These are phyloP conservation scores for Dendrobium huoshanense DNA, from an alignment of 106 monocot genomes.

Conservation along the genomic window DNA sequence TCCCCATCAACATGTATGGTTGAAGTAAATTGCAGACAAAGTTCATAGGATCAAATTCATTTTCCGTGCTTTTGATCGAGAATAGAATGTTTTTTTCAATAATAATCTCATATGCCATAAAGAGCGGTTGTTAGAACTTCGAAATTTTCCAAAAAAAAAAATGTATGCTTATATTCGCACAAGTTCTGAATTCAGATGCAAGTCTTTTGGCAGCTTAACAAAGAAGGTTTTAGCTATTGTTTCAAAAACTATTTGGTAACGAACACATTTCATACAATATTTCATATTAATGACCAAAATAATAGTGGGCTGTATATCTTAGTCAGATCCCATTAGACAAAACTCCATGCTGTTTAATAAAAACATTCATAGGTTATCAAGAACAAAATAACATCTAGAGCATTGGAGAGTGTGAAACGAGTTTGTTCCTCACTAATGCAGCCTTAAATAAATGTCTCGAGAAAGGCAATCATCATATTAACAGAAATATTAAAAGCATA, in stretches of 20 bases:
- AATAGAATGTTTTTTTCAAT: neutral
- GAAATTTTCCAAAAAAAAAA: neutral
- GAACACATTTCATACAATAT: neutral
- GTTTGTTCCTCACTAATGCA: neutral
- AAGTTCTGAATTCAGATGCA: neutral
- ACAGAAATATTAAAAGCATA: neutral
- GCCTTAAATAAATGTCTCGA: neutral
- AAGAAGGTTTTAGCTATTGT: neutral
- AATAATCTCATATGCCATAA: neutral
- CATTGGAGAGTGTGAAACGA: neutral
- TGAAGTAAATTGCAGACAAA: neutral
- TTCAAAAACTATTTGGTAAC: neutral
- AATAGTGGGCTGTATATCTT: neutral
- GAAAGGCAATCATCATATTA: neutral
- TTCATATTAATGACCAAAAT: neutral
- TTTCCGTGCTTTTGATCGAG: neutral
- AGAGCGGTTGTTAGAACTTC: neutral
- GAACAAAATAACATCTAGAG: neutral
- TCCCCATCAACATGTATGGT: too few species aligned
- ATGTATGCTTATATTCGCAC: neutral
- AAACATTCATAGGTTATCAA: neutral
- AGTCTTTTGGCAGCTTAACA: neutral
- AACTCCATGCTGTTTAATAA: neutral
- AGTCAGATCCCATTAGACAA: neutral
- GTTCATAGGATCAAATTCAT: neutral